phyloP scores from a whole-genome alignment of 768 basidiomycete species.

The Lactifluus pinguis region DNA sequence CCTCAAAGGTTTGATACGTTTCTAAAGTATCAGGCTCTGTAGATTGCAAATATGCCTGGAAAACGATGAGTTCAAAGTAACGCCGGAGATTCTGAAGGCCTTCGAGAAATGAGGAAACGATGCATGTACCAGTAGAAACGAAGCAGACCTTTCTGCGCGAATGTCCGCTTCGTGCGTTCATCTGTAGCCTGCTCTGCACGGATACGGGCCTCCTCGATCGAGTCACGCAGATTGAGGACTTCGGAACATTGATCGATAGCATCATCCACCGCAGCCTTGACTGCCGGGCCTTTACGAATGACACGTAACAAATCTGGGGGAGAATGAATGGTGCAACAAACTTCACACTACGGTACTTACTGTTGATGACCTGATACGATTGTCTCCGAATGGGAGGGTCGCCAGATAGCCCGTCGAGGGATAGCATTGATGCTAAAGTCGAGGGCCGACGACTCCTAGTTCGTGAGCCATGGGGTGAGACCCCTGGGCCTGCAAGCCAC shows the following conservation, averaged over 20 bases:
- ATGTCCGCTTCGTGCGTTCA: conserved; percentile 52
- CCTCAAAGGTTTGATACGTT: conserved; percentile 68
- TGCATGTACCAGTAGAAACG: too few species aligned
- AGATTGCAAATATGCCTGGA: conserved; percentile 83
- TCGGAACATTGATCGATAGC: conserved; percentile 80
- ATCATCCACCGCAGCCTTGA: conserved; percentile 81
- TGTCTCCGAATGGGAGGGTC: conserved; percentile 33
- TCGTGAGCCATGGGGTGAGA: conserved; percentile 33
- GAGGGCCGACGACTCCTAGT: conserved; percentile 36
- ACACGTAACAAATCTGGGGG: conserved; percentile 69
- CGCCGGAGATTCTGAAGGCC: conserved; percentile 74
- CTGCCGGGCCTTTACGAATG: conserved; percentile 73
- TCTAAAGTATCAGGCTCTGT: conserved; percentile 71
- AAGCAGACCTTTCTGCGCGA: conserved; percentile 60
- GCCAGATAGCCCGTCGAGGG: conserved; percentile 26
- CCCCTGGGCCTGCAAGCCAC: conserved; percentile 51
- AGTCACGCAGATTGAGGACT: conserved; percentile 78
- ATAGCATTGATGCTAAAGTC: conserved; percentile 29
- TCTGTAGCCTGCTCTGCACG: conserved; percentile 71
- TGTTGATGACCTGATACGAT: conserved; percentile 86
- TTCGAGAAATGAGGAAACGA: conserved; percentile 21
- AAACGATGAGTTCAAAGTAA: conserved; percentile 80
- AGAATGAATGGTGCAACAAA: conserved; percentile 8
- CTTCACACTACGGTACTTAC: conserved; percentile 34
- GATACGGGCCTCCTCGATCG: conserved; percentile 77